phyloP scores from a whole-genome alignment of 2,329 filamentous ascomycete species.

The Raffaelea deltoideospora region DNA sequence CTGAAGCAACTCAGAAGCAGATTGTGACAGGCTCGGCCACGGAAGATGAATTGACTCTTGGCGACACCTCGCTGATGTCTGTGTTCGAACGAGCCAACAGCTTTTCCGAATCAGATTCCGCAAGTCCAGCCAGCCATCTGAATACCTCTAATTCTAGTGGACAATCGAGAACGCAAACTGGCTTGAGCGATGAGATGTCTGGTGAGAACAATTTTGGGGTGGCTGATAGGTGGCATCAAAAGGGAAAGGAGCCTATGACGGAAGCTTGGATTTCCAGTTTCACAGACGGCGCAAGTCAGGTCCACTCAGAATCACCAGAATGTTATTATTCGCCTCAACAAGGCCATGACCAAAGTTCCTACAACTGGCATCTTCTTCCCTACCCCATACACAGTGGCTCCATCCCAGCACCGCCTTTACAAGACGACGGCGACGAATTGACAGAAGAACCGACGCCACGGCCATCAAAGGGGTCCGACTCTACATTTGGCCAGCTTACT shows the following conservation, averaged over 20 bases:
- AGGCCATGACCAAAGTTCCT: constrained; percentile 13
- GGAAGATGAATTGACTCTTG: constrained; percentile 2
- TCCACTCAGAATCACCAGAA: no score
- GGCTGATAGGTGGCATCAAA: no score
- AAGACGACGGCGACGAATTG: constrained; percentile 3
- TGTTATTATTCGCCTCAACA: background rate
- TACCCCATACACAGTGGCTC: constrained; percentile 7
- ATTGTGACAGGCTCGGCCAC: constrained; percentile 18
- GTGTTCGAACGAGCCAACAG: constrained; percentile 36
- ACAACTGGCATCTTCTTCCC: constrained; percentile 22
- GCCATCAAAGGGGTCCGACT: no score
- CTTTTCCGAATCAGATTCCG: constrained; percentile 29
- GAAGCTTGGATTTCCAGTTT: constrained; percentile 8
- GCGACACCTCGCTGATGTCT: constrained; percentile 21
- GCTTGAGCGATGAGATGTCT: background rate
- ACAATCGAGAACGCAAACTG: background rate
- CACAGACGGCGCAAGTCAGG: no score
- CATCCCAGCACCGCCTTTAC: constrained; percentile 10
- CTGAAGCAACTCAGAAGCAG: constrained; percentile 22
- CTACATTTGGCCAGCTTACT: no score
- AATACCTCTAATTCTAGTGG: constrained; percentile 9
- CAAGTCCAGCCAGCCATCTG: constrained; percentile 21
- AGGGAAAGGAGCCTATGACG: constrained; percentile 1
- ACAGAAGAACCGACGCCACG: constrained; percentile 3
- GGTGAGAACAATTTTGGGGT: no score